Evolutionary conservation across 73 alveolate species (phyloP), one percentile per base, ranked within the genome.

Genomic region (Chromera velia): DNA sequence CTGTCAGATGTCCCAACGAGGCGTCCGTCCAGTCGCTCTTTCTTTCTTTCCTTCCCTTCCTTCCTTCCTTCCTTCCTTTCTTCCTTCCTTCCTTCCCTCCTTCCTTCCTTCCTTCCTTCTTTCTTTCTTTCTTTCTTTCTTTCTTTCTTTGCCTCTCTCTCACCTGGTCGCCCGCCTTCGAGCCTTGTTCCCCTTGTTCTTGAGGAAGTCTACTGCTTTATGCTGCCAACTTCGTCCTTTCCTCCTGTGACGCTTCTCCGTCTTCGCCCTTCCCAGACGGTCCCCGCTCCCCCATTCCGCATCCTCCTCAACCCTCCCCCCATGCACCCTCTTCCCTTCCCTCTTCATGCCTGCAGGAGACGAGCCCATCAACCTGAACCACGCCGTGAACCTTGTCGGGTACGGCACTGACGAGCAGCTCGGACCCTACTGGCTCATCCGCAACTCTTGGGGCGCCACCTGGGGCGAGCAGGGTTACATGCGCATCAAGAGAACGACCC

Each of bases 381-480:
- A 10, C 63, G 26, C 9, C 18, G 63, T 9, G 63, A 9, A 32
- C 24, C 29, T 9, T 28, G 22, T 9, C 32, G 76, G 76, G 33
- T 70, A 70, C 34, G 76, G 76, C 22, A 32, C 18, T 0, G 76
- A 70, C 22, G 17, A 4, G 9, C 32, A 33, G 33, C 65, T 55
- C 32, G 10, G 9, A 6, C 64, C 1, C 65, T 70, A 27, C 47
- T 70, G 46, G 64, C 65, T 32, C 26, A 33, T 70, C 13, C 76
- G 76, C 46, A 70, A 70, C 64, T 70, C 76, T 28, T 70, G 76
- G 76, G 76, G 76, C 63, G n/a, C n/a, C n/a, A n/a, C n/a, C n/a
- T n/a, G n/a, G n/a, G n/a, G n/a, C n/a, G n/a, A n/a, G n/a, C n/a
- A n/a, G n/a, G n/a, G n/a, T n/a, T n/a, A n/a, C n/a, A n/a, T n/a